Percentiles rank a stretch among this genome's conserved stretches.
phyloP scores from a whole-genome alignment of 2,329 filamentous ascomycete genomes.

The Fusarium sp. region DNA sequence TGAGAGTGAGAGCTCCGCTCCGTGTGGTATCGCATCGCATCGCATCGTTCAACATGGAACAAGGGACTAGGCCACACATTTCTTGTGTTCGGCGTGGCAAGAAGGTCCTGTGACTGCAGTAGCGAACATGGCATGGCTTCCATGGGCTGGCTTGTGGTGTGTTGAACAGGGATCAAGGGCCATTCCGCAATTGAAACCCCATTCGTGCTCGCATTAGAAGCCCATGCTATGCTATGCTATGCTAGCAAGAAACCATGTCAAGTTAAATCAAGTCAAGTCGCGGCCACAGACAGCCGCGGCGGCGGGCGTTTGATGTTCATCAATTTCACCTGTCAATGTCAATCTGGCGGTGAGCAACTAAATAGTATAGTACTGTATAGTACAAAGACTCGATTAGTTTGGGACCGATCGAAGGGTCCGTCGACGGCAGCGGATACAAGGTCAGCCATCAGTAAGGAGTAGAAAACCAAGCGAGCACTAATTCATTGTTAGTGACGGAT shows the following conservation, averaged over 20 bases:
- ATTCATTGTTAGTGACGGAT: constrained; percentile 12
- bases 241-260: constrained; percentile 30
- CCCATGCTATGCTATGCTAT: not conserved
- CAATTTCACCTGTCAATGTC: constrained; percentile 18
- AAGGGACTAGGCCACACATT: constrained; percentile 28
- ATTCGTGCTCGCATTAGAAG: constrained; percentile 43
- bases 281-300: constrained; percentile 31
- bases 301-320: constrained; percentile 41
- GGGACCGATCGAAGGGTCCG: constrained; percentile 34
- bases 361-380: not conserved
- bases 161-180: constrained; percentile 44
- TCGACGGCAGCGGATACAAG: constrained; percentile 30
- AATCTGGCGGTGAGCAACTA: constrained; percentile 45
- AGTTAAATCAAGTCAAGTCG: not conserved
- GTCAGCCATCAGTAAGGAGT: constrained; percentile 13
- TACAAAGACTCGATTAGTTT: constrained; percentile 31
- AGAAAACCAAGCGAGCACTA: constrained; percentile 27
- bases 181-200: constrained; percentile 43
- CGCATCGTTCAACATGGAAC: constrained; percentile 26
- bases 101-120: constrained; percentile 47
- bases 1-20: not conserved
- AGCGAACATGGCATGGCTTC: constrained; percentile 28
- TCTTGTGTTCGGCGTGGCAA: constrained; percentile 42
- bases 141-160: constrained; percentile 42
- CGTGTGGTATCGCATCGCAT: constrained; percentile 18